A percentile compares a stretch with the other conserved stretches of the same genome.
phyloP scores from a whole-genome alignment of 2,329 filamentous ascomycete species.

The Piedraia hortae region DNA sequence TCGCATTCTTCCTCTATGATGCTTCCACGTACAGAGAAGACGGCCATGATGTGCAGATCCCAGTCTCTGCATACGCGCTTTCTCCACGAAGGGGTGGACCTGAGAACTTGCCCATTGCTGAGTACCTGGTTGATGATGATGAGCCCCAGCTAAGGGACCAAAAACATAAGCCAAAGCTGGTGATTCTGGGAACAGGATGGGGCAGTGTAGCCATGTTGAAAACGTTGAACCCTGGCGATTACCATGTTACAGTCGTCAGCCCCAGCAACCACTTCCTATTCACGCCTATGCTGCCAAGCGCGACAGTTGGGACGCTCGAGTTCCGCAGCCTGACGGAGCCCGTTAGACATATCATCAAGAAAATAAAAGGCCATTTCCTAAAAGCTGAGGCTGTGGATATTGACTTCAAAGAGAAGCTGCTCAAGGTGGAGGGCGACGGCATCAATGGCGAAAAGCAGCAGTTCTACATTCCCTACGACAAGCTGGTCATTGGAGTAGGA shows the following conservation, averaged over 20 bases:
- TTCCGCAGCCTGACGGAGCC: constrained; percentile 79
- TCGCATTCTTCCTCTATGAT: constrained; percentile 84
- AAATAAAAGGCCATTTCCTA: constrained; percentile 66
- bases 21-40: constrained; percentile 65
- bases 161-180: constrained; percentile 75
- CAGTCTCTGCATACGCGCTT: constrained; percentile 61
- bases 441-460: constrained; percentile 40
- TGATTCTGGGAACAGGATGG: constrained; percentile 86
- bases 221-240: constrained; percentile 66
- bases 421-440: constrained; percentile 58
- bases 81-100: constrained; percentile 61
- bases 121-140: constrained; percentile 69
- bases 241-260: constrained; percentile 84
- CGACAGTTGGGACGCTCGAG: constrained; percentile 84
- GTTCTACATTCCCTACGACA: constrained; percentile 95
- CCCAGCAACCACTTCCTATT: constrained; percentile 94
- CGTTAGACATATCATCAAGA: constrained; percentile 54
- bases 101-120: constrained; percentile 81
- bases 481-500: constrained; percentile 74
- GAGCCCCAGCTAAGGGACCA: constrained; percentile 43
- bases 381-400: constrained; percentile 69
- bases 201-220: constrained; percentile 80
- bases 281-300: constrained; percentile 90
- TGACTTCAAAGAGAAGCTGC: constrained; percentile 69
- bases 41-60: constrained; percentile 38